These are phyloP conservation scores for Paramecium pentaurelia DNA, from an alignment of 73 alveolate species.

Conservation along the genomic window DNA sequence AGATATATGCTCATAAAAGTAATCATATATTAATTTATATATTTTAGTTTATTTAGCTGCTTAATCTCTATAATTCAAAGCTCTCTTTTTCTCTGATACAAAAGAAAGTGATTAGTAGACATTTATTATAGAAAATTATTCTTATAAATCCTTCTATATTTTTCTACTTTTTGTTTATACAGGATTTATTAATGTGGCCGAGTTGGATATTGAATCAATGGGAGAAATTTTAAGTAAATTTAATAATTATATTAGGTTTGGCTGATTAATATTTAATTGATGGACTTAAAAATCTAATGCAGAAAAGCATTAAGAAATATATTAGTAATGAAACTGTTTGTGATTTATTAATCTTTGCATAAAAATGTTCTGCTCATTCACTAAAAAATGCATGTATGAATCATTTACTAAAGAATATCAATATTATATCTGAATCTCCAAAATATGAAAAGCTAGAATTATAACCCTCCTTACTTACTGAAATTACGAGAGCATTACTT, in stretches of 20 bases:
- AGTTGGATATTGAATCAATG: background rate
- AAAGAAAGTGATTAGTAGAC: background rate
- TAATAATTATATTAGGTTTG: background rate
- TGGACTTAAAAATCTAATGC: background rate
- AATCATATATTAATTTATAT: background rate
- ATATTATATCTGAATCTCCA: background rate
- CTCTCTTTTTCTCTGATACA: slow-evolving; percentile 22
- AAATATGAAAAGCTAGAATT: slow-evolving; percentile 18
- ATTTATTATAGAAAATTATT: background rate
- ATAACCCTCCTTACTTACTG: slow-evolving; percentile 24
- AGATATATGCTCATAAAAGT: slow-evolving; percentile 17
- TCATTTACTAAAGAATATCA: slow-evolving; percentile 42
- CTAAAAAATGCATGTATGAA: slow-evolving; percentile 45
- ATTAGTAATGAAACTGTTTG: slow-evolving; percentile 14
- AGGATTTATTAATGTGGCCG: background rate
- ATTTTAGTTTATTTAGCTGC: slow-evolving; percentile 35
- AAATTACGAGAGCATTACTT: slow-evolving; percentile 38
- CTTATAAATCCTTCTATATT: slow-evolving; percentile 29
- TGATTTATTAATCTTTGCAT: slow-evolving; percentile 30
- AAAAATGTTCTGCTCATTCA: slow-evolving; percentile 1
- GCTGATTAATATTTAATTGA: slow-evolving; percentile 39
- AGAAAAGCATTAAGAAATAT: slow-evolving; percentile 6
- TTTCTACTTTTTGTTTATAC: slow-evolving; percentile 17
- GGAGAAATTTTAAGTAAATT: background rate
- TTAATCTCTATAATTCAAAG: slow-evolving; percentile 29